Base-by-base conservation (phyloP, 441 rosid genomes). In the Rhodomyrtus psidioides region DNA sequence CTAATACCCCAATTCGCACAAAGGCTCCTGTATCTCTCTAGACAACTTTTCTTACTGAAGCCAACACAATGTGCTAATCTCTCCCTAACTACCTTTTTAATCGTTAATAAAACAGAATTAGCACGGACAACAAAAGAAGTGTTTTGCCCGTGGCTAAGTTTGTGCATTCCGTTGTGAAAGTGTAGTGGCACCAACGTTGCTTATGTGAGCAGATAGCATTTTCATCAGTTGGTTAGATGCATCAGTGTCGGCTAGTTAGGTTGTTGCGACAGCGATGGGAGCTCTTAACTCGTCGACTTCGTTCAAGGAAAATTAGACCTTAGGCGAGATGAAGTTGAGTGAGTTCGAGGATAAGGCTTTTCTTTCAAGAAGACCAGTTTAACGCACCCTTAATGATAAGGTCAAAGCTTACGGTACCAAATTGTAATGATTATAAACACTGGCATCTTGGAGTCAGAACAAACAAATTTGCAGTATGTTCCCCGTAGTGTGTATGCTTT, bases 1-100 rank as follows among this genome's bases (percentile, higher is more conserved):
- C 65, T 6, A 59, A 27, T 59, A 0, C 34, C 70, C 70, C 0
- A 0, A 13, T 1, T 59, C 5, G 10, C 13, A 0, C 70, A 14
- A 59, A 27, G 39, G 39, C 34, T 59, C 34, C 34, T 27, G 34
- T 6, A 6, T 59, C 70, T 27, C 21, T 14, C 70, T 59, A 3
- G 27, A 30, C 70, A 14, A 59, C 19, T 59, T 59, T 1, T 3
- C 70, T 0, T 27, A 27, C 2, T 27, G 34, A 59, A 59, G 70
- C 27, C 39, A 59, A 19, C 70, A 1, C 34, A 17, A 30, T 62
- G 75, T 62, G 44, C 44, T 62, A 17, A 62, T 62, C 44, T 28
- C 44, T 62, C 13, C 75, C 75, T 9, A 8, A 8, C 44, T 30
- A 17, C 75, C 16, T 23, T 0, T 16, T 9, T 62, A 0, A 30